Conservation (phyloP, 1,139 yeast genomes). For the Yamadazyma dendronema region DNA sequence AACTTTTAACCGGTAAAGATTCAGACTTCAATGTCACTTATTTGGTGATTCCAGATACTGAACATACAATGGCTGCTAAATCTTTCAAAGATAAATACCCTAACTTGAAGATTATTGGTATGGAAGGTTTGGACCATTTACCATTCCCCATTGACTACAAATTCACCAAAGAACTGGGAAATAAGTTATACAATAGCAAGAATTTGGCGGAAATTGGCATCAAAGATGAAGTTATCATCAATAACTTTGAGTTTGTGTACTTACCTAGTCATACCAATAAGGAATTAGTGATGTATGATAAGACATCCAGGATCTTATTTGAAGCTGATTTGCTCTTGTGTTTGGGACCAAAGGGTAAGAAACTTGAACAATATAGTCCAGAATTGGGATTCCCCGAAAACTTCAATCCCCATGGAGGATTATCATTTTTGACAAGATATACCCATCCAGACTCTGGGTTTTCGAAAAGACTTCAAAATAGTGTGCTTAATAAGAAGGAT, state of each 20-base stretch:
- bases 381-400: constrained; percentile 39
- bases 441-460: constrained; percentile 38
- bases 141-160: constrained; percentile 31
- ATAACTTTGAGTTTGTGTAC: constrained; percentile 53
- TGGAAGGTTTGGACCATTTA: constrained; percentile 33
- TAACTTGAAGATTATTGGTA: constrained; percentile 48
- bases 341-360: constrained; percentile 29
- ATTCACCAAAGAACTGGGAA: constrained; percentile 26
- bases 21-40: constrained; percentile 35
- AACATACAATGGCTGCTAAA: constrained; percentile 56
- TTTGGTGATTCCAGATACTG: constrained; percentile 51
- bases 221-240: constrained; percentile 24
- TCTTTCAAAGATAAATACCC: constrained; percentile 52
- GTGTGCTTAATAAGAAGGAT: constrained; percentile 18
- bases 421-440: constrained; percentile 33
- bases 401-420: constrained; percentile 40
- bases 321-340: constrained; percentile 61
- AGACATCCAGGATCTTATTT: constrained; percentile 43
- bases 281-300: constrained; percentile 54
- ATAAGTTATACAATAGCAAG: constrained; percentile 24
- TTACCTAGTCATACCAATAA: constrained; percentile 53
- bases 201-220: constrained; percentile 26
- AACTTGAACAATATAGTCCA: constrained; percentile 37
- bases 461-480: constrained; percentile 32
- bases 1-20: constrained; percentile 32